A percentile compares a stretch with the other conserved stretches of the same genome.
phyloP scores from a whole-genome alignment of 768 basidiomycete genomes.

The Termitomyces sp. region DNA sequence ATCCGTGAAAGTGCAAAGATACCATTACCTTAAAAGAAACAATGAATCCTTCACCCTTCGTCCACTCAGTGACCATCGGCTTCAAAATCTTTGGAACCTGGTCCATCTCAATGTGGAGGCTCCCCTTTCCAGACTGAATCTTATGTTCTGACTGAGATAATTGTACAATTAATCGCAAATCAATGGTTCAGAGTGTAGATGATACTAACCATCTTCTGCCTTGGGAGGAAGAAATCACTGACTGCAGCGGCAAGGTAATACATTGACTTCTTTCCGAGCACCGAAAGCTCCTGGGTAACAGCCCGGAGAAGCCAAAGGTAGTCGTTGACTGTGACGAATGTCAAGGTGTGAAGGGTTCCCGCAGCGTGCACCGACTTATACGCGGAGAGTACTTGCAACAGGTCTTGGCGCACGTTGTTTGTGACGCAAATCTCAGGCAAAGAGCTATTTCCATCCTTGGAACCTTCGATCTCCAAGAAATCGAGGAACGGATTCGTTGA shows the following conservation, averaged over 20 bases:
- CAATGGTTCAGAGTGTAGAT: not conserved
- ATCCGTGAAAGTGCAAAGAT: not conserved
- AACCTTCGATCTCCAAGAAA: conserved; percentile 68
- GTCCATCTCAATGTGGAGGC: conserved; percentile 94
- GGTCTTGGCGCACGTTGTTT: conserved; percentile 52
- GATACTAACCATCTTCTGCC: conserved; percentile 75
- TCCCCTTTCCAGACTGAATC: conserved; percentile 96
- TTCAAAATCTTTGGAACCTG: conserved; percentile 96
- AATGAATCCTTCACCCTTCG: conserved; percentile 72
- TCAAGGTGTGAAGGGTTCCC: conserved; percentile 77
- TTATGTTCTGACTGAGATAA: conserved; percentile 84
- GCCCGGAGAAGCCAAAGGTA: conserved; percentile 90
- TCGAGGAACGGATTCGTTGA: conserved; percentile 98
- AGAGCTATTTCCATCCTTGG: conserved; percentile 15
- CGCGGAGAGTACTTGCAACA: conserved; percentile 66
- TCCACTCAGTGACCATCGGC: conserved; percentile 94
- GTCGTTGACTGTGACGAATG: conserved; percentile 93
- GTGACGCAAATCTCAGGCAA: conserved; percentile 60
- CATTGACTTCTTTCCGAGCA: conserved; percentile 67
- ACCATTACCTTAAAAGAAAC: conserved; percentile 92
- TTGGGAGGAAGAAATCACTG: conserved; percentile 95
- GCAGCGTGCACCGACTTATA: conserved; percentile 78
- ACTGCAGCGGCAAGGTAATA: conserved; percentile 98
- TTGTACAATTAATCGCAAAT: not conserved
- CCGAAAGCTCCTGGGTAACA: conserved; percentile 71